Base-by-base conservation (phyloP, 352 stramenopile genomes). In the Pythium plurisporium region DNA sequence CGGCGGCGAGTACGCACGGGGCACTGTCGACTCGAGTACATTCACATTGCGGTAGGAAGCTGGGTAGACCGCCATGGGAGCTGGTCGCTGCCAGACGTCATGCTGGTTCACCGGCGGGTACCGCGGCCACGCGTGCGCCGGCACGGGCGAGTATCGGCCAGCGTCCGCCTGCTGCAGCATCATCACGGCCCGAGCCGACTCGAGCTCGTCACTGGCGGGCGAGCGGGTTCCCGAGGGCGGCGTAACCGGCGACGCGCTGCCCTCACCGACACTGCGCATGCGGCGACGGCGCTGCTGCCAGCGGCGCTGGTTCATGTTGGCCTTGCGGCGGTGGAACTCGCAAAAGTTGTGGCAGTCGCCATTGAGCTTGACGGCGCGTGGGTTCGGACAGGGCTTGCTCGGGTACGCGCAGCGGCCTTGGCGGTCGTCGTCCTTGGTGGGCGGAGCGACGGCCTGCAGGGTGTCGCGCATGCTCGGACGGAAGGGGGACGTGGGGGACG, bases 301-400 rank as follows among this genome's bases (percentile, higher is more conserved):
- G 6, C 61, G 65, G 19, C 64, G 65, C 53, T 77, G 72, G 59
- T 76, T 76, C 36, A 67, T 45, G 56, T 80, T 80, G 17, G 68
- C 68, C 30, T 72, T 70, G 7, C 44, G 50, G 5, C 68, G 71
- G 42, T 80, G 71, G 26, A 63, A 64, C 17, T 70, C 52, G 33
- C 71, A 80, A 19, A 80, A 64, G 22, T 63, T 62, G 37, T 80
- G 72, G 25, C 43, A 42, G 19, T 76, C 62, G 5, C 72, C 68
- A 42, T 75, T 77, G 25, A 69, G 50, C 36, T 79, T 79, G 52
- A 67, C 46, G 9, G 71, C 68, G 41, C 71, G 68, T 14, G 61
- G 45, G 34, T 73, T 70, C 7, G 31, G 30, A 41, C 71, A 79
- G 12, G 44, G 31, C 52, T 76, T 76, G 60, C 64, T 71, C 29